These are phyloP conservation scores for Globisporangium sylvaticum DNA, from an alignment of 352 stramenopile species.

Conservation along the genomic window DNA sequence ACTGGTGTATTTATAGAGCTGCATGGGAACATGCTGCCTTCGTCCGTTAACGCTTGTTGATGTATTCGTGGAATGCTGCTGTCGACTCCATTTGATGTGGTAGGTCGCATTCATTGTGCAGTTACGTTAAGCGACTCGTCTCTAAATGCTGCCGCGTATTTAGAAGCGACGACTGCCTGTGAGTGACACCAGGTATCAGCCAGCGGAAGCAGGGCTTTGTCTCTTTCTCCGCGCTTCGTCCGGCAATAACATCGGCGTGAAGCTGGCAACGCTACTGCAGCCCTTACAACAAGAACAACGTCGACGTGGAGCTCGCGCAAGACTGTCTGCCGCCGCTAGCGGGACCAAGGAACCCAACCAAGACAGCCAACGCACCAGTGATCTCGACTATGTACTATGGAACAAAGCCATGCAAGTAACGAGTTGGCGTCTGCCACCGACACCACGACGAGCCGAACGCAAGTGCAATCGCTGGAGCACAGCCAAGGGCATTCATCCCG, in stretches of 20 bases:
- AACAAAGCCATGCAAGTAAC: neutral
- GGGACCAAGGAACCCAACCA: neutral
- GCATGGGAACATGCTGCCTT: neutral
- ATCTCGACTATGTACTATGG: slow-evolving; percentile 9
- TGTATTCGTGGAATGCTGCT: neutral
- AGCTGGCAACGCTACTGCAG: too few species aligned
- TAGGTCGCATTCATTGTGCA: neutral
- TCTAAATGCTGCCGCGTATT: neutral
- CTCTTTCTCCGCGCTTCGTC: neutral
- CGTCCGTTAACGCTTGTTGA: neutral
- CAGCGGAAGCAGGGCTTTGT: neutral
- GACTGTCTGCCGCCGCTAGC: neutral
- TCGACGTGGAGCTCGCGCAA: neutral
- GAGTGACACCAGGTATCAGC: neutral
- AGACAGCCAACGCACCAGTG: neutral
- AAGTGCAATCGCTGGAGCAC: neutral
- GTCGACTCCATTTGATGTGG: neutral
- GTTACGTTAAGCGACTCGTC: neutral
- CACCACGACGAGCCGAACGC: neutral
- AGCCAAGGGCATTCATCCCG: neutral
- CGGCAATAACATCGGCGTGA: neutral
- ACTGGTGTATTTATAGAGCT: neutral
- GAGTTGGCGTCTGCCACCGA: neutral
- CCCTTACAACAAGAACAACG: neutral
- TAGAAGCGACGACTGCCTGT: neutral